These are phyloP conservation scores for Centella asiatica DNA, from an alignment of 129 eudicot genomes.

Conservation along the genomic window DNA sequence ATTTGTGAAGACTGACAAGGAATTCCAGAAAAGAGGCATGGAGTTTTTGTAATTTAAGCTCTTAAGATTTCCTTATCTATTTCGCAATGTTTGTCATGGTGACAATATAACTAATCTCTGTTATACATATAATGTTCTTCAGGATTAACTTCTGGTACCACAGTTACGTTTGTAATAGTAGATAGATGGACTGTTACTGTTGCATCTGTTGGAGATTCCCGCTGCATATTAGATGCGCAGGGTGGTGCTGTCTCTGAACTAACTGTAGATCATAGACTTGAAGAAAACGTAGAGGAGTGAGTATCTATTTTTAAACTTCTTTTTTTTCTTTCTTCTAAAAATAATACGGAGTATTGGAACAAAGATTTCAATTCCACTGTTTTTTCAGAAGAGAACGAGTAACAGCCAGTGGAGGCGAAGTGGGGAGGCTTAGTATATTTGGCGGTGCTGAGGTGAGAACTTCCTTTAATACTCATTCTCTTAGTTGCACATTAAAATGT, in stretches of 20 bases:
- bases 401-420: constrained; percentile 91
- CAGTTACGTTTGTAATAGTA: constrained; percentile 82
- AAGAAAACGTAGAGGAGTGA: constrained; percentile 86
- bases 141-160: constrained; percentile 91
- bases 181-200: constrained; percentile 93
- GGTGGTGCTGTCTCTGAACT: constrained; percentile 59
- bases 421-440: constrained; percentile 72
- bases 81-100: no score
- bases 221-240: constrained; percentile 78
- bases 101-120: constrained; percentile 10
- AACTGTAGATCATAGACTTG: constrained; percentile 94
- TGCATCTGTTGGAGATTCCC: constrained; percentile 95
- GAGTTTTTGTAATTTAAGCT: no score
- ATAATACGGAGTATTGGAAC: no score
- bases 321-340: background rate
- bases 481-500: background rate
- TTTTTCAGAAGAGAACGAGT: constrained; percentile 78
- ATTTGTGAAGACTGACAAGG: constrained; percentile 86
- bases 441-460: constrained; percentile 71
- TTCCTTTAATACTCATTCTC: constrained; percentile 1
- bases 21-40: constrained; percentile 82
- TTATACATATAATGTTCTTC: constrained; percentile 11
- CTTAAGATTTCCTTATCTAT: no score
- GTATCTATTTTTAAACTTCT: constrained; percentile 20
- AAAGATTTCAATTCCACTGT: constrained; percentile 10